Evolutionary conservation across 192 early-diverging fungal species (phyloP), one percentile per base, ranked within the genome.

Genomic region (Cetraspora pellucida): DNA sequence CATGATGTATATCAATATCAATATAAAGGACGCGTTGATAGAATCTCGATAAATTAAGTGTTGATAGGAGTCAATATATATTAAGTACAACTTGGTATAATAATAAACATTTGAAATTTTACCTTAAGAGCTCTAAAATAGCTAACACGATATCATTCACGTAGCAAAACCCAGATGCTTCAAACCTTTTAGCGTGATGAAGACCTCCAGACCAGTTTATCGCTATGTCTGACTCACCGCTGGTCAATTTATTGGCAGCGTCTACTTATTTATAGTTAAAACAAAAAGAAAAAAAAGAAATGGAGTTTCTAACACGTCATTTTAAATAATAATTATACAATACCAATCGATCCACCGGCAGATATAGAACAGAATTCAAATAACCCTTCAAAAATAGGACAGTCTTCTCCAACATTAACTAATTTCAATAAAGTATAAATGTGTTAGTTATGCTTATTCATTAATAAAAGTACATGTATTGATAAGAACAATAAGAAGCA

Each of bases 21-120:
- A 99, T 89, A 70, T 99, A 99, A 2, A 99, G 85, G 2, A 99
- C 96, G 72, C 97, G 93, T 58, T 93, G 91, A 83, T 97, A 89
- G 73, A 87, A 90, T 59, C 87, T 75, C 25, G 13, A 46, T 13
- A 27, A 19, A 37, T 19, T 49, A 16, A 52, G 10, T 49, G 47
- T 49, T 49, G 3, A 2, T n/a, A 65, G 43, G 43, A 28, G 28
- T 30, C 19, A 37, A 31, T 44, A 44, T 37, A n/a, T 2, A 13
- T n/a, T 19, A 19, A 54, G 19, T 16, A 54, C 21, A 70, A 49
- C 45, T n/a, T n/a, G n/a, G n/a, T n/a, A 31, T n/a, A 11, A 31
- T 52, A 55, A 43, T 19, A 17, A 9, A 3, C 7, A 21, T 55
- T 72, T 11, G 4, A 47, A 44, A 23, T 11, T 54, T 59, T 45